Evolutionary conservation across 768 basidiomycete species (phyloP), one percentile per base, ranked within the genome.

Genomic region (Lentinula detonsa): DNA sequence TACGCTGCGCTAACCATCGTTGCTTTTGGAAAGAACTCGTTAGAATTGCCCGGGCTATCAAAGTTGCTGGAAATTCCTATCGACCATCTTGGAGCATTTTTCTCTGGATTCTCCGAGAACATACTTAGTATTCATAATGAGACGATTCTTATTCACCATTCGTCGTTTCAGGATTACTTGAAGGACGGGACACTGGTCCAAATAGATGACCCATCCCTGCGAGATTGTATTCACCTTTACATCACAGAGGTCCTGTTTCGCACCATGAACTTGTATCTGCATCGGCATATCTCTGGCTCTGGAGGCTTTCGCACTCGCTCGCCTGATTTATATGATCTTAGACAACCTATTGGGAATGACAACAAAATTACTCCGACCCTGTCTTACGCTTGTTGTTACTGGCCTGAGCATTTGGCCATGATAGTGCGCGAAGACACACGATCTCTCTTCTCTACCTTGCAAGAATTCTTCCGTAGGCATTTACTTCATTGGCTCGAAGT

Each of bases 401-500:
- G 57, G 57, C 34, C 31, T 16, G 34, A 48, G 4, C 57, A 59
- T 50, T 23, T 59, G 33, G 10, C 11, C 11, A 59, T 8, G 45
- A 37, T 59, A 5, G 18, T 15, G 18, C 16, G 37, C 5, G 31
- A 28, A 15, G 48, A 37, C 5, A 21, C 7, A 10, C 28, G 34
- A 18, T 9, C n/a, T 33, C 57, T 59, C 16, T 18, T 49, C 9
- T 16, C 4, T 1, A 9, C 10, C 4, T 33, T 59, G 46, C 45
- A 35, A 15, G 46, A 48, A 9, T 59, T 59, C 28, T 46, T 59
- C 18, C 43, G 21, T 3, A 7, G 6, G 2, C 31, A 59, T 23
- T 16, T 46, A 5, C 57, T 59, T 9, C 35, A 52, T 52, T 60
- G 59, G 59, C 48, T 60, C 18, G 59, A 60, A 42, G 45, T 49